Evolutionary conservation across 768 basidiomycete genomes (phyloP).

Genomic region (Russula sp.): DNA sequence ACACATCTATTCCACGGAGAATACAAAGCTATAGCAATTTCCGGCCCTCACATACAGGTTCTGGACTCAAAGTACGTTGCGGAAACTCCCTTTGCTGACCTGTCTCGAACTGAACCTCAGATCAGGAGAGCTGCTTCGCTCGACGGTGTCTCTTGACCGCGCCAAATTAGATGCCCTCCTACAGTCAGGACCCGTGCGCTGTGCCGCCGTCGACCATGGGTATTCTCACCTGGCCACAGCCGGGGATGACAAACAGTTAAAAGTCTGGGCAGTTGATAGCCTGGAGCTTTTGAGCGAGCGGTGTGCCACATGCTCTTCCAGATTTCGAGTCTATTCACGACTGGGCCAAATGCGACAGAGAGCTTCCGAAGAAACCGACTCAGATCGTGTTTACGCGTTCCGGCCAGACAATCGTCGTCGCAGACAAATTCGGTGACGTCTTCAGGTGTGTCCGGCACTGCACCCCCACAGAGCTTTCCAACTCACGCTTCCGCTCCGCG

Average conservation of each 20-base stretch:
- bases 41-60: slow-evolving; percentile 60
- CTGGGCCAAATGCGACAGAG: slow-evolving; percentile 38
- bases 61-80: slow-evolving; percentile 48
- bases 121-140: slow-evolving; percentile 45
- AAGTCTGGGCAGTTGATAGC: slow-evolving; percentile 60
- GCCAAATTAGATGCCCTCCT: slow-evolving; percentile 32
- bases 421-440: slow-evolving; percentile 95
- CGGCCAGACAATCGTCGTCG: slow-evolving; percentile 63
- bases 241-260: slow-evolving; percentile 78
- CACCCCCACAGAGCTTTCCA: neutral
- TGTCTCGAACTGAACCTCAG: slow-evolving; percentile 32
- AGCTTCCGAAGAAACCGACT: slow-evolving; percentile 80
- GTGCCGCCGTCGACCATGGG: slow-evolving; percentile 44
- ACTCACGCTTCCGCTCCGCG: slow-evolving; percentile 26
- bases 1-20: slow-evolving; percentile 40
- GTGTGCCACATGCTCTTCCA: slow-evolving; percentile 34
- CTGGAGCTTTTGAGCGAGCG: slow-evolving; percentile 55
- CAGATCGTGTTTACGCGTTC: slow-evolving; percentile 56
- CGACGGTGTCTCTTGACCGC: slow-evolving; percentile 35
- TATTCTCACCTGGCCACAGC: slow-evolving; percentile 51
- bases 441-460: slow-evolving; percentile 51
- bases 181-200: slow-evolving; percentile 54
- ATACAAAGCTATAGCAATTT: slow-evolving; percentile 38
- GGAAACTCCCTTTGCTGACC: neutral
- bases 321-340: neutral